Evolutionary conservation across 768 basidiomycete species (phyloP), one percentile per base, ranked within the genome.

Genomic region (Chlorophyllum brunneum): DNA sequence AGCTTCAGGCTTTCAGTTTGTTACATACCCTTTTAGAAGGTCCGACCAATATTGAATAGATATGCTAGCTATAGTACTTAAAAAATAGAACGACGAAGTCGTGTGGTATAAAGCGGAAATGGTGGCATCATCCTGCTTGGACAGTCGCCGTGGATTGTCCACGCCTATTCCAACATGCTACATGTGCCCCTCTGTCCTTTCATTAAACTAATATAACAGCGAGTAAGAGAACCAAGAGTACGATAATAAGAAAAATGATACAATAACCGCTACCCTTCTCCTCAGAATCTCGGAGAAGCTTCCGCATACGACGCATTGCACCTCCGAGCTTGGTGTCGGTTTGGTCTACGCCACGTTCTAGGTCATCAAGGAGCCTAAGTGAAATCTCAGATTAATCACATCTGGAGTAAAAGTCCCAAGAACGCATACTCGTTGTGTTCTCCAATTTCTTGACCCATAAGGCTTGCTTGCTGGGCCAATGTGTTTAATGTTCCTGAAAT

Each of bases 241-340:
- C 75, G 31, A 93, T 75, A 34, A 92, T 89, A 26, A 98, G 75
- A 49, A 95, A 82, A 27, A 84, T 76, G 48, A 98, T 88, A 64
- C 91, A 93, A 86, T 90, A 97, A 27, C 89, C 88, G 30, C 90
- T 92, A 56, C 87, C 87, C 36, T 85, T 88, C 65, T 93, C 94
- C 73, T 95, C 92, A 0, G 91, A 91, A 36, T 95, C 80, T 33
- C 88, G 79, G 39, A 95, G 76, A 65, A 98, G 92, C 54, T 84
- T 85, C 43, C 82, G 77, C 79, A 95, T 78, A 56, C 75, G 76
- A 39, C 69, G 75, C 78, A 86, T 84, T 15, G 88, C 88, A 50
- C 70, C 76, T 31, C 65, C 72, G 9, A 95, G 75, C 56, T 85
- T 85, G 18, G 70, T 72, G 55, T 88, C 83, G 22, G 90, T 82